Conservation (phyloP, 2,329 filamentous ascomycete species). For the Metarhizium rileyi region DNA sequence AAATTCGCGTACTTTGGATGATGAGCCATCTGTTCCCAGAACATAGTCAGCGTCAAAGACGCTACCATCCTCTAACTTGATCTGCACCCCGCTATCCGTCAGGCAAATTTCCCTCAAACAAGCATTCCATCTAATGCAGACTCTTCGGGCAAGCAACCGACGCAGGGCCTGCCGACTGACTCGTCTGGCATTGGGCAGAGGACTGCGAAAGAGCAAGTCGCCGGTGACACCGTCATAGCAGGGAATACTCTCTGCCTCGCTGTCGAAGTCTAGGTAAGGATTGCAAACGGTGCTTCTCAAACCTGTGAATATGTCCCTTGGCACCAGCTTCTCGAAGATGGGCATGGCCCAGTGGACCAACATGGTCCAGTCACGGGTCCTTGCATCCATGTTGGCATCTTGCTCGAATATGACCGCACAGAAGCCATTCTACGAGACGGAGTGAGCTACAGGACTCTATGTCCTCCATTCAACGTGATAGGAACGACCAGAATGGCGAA, state of each 20-base stretch:
- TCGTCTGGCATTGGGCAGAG: constrained; percentile 23
- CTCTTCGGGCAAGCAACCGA: constrained; percentile 18
- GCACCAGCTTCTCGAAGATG: constrained; percentile 23
- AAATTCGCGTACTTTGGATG: constrained; percentile 18
- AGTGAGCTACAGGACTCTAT: background rate
- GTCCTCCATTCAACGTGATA: background rate
- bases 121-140: constrained; percentile 24
- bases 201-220: constrained; percentile 23
- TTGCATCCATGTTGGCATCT: constrained; percentile 18
- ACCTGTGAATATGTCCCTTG: constrained; percentile 18
- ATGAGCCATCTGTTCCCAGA: constrained; percentile 24
- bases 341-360: constrained; percentile 30
- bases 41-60: constrained; percentile 12
- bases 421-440: constrained; percentile 21
- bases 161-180: constrained; percentile 25
- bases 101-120: constrained; percentile 8
- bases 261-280: constrained; percentile 21
- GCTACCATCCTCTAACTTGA: constrained; percentile 16
- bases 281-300: constrained; percentile 25
- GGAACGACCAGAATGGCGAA: background rate
- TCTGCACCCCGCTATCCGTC: constrained; percentile 7
- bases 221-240: constrained; percentile 26
- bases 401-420: constrained; percentile 21
- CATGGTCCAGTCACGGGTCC: constrained; percentile 29
- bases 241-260: constrained; percentile 20